Percentiles rank a stretch among this genome's conserved stretches.
These are phyloP conservation scores for Lichtheimia hyalospora DNA, from an alignment of 371 early-diverging fungal species.

Conservation along the genomic window DNA sequence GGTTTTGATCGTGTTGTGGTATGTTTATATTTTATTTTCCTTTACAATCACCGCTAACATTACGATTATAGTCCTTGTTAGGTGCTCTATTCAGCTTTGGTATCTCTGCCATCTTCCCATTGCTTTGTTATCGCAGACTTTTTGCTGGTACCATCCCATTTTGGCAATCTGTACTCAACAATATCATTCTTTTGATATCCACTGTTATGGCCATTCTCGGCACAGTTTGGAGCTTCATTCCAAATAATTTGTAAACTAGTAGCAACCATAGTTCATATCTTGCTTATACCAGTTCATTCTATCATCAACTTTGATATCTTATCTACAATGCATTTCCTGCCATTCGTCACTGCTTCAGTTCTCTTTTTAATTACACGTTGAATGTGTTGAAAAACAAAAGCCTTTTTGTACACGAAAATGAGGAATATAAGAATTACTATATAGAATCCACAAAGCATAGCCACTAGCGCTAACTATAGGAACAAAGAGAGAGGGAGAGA, in stretches of 20 bases:
- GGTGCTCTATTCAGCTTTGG: constrained; percentile 39
- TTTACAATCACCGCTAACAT: background rate
- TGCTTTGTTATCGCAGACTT: constrained; percentile 37
- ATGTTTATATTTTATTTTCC: constrained; percentile 1
- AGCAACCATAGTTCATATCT: too few species aligned
- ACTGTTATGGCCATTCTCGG: constrained; percentile 29
- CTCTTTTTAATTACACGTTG: too few species aligned
- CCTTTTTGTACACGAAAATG: constrained; percentile 9
- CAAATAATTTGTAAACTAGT: constrained; percentile 6
- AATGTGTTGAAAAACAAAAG: background rate
- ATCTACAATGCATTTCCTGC: too few species aligned
- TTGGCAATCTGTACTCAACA: constrained; percentile 14
- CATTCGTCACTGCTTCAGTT: too few species aligned
- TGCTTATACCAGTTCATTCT: too few species aligned
- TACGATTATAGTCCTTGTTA: constrained; percentile 23
- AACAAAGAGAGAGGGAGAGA: background rate
- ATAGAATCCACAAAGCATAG: constrained; percentile 13
- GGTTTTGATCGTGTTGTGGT: constrained; percentile 68
- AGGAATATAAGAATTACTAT: constrained; percentile 4
- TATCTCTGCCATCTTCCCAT: constrained; percentile 46
- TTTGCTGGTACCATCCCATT: constrained; percentile 24
- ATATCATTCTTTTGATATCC: constrained; percentile 22
- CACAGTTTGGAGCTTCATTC: constrained; percentile 35
- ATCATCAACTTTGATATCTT: too few species aligned
- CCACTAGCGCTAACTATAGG: constrained; percentile 7